Percentiles rank a stretch among this genome's conserved stretches.
Conservation (phyloP, 2,329 filamentous ascomycete species). For the Rhexocercosporidium sp. region DNA sequence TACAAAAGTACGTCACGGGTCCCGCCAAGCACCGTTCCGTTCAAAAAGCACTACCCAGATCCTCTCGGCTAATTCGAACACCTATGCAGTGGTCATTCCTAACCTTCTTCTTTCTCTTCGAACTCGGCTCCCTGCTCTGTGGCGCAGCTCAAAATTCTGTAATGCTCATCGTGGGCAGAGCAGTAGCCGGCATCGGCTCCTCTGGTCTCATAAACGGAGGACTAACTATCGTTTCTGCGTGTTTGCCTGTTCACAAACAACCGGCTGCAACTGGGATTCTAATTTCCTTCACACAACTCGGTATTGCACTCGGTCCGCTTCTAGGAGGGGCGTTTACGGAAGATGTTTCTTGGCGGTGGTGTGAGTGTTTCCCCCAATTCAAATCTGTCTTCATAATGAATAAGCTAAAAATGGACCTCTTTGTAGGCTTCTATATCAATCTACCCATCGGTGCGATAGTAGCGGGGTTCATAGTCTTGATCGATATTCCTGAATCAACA, state of each 20-base stretch:
- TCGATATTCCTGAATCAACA: slow-evolving; percentile 36
- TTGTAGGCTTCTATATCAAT: slow-evolving; percentile 48
- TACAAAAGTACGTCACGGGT: slow-evolving; percentile 36
- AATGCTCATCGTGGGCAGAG: slow-evolving; percentile 60
- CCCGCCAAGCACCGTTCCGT: no score
- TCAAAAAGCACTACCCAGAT: no score
- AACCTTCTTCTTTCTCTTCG: slow-evolving; percentile 53
- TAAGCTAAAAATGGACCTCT: not conserved
- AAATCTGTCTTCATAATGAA: not conserved
- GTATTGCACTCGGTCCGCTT: slow-evolving; percentile 36
- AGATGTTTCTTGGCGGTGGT: slow-evolving; percentile 40
- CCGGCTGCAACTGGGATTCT: not conserved
- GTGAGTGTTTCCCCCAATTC: slow-evolving; percentile 23
- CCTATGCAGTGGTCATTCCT: slow-evolving; percentile 22
- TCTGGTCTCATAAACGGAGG: slow-evolving; percentile 57
- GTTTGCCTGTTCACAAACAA: slow-evolving; percentile 22
- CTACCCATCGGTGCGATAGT: slow-evolving; percentile 47
- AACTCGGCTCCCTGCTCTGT: slow-evolving; percentile 60
- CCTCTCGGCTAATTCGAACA: not conserved
- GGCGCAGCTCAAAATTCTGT: slow-evolving; percentile 52
- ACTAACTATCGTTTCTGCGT: slow-evolving; percentile 49
- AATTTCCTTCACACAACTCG: slow-evolving; percentile 18
- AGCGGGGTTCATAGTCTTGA: slow-evolving; percentile 42
- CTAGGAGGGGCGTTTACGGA: slow-evolving; percentile 42
- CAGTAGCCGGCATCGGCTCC: slow-evolving; percentile 57